Conservation (phyloP, 2,329 filamentous ascomycete species). For the Colletotrichum ledebouriae region DNA sequence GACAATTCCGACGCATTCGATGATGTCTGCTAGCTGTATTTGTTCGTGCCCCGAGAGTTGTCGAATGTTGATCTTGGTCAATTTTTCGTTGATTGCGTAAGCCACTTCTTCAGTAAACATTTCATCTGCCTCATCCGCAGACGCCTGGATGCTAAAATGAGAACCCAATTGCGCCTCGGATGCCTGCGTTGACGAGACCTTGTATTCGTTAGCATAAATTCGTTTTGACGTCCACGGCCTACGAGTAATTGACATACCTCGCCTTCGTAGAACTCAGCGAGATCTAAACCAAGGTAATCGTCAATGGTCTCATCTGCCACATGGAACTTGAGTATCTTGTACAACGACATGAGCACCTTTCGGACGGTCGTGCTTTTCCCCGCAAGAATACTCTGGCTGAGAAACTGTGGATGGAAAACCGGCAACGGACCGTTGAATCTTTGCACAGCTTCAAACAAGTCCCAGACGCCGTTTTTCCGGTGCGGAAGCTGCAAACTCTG, state of each 20-base stretch:
- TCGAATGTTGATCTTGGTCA: conserved; percentile 81
- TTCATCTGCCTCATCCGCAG: conserved; percentile 68
- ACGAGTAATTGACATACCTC: conserved; percentile 46
- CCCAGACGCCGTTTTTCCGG: conserved; percentile 65
- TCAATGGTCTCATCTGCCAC: conserved; percentile 85
- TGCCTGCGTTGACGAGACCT: conserved; percentile 22
- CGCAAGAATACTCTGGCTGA: conserved; percentile 86
- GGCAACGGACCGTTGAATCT: conserved; percentile 89
- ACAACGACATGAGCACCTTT: conserved; percentile 77
- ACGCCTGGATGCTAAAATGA: conserved; percentile 52
- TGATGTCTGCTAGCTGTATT: conserved; percentile 85
- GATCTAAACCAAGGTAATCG: conserved; percentile 76
- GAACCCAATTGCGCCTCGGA: conserved; percentile 51
- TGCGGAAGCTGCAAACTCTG: conserved; percentile 63
- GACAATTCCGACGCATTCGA: conserved; percentile 86
- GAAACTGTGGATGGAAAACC: conserved; percentile 91
- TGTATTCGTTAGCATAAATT: not conserved
- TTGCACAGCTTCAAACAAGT: conserved; percentile 86
- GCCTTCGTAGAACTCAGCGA: conserved; percentile 69
- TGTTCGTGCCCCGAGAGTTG: conserved; percentile 89
- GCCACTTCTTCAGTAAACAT: conserved; percentile 80
- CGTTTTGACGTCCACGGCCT: no score
- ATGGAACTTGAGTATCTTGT: conserved; percentile 85
- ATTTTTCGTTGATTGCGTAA: conserved; percentile 77
- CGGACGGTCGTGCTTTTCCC: conserved; percentile 82